phyloP scores from a whole-genome alignment of 352 stramenopile genomes.

The Hyaloperonospora arabidopsidis region DNA sequence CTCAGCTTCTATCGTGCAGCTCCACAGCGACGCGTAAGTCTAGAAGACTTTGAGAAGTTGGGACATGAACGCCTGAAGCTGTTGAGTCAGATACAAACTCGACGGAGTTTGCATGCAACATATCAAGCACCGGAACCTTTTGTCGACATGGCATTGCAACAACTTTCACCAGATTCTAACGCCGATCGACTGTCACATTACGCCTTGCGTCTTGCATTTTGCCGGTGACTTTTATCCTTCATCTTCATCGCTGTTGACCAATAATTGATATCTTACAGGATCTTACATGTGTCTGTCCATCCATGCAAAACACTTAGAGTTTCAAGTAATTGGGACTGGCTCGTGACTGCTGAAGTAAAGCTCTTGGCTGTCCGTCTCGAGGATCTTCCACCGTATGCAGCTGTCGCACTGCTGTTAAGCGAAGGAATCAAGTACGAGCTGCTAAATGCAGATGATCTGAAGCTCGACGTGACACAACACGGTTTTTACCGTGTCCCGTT shows the following conservation, averaged over 20 bases:
- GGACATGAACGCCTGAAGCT: slow-evolving; percentile 61
- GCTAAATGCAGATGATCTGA: slow-evolving; percentile 13
- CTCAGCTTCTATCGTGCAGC: slow-evolving; percentile 76
- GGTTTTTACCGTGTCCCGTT: slow-evolving; percentile 47
- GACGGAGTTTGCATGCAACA: slow-evolving; percentile 4
- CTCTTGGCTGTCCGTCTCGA: slow-evolving; percentile 34
- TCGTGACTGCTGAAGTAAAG: slow-evolving; percentile 42
- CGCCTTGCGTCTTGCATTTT: slow-evolving; percentile 44
- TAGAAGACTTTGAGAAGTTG: slow-evolving; percentile 92
- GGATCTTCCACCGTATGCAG: slow-evolving; percentile 13
- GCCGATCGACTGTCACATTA: slow-evolving; percentile 41
- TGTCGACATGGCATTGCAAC: slow-evolving; percentile 12
- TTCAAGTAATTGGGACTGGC: slow-evolving; percentile 38
- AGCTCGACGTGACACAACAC: slow-evolving; percentile 14
- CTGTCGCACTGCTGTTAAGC: slow-evolving; percentile 25
- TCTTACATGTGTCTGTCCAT: slow-evolving; percentile 2
- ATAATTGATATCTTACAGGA: too few species aligned
- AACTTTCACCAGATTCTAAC: slow-evolving; percentile 12
- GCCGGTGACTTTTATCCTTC: slow-evolving; percentile 26
- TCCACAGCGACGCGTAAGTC: slow-evolving; percentile 78
- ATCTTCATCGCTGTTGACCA: not conserved
- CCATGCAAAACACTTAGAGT: slow-evolving; percentile 30
- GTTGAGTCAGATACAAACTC: slow-evolving; percentile 23
- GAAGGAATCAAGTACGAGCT: slow-evolving; percentile 32
- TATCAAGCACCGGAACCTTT: not conserved